Conservation (phyloP, 352 stramenopile species). For the Aphanomyces stellatus region DNA sequence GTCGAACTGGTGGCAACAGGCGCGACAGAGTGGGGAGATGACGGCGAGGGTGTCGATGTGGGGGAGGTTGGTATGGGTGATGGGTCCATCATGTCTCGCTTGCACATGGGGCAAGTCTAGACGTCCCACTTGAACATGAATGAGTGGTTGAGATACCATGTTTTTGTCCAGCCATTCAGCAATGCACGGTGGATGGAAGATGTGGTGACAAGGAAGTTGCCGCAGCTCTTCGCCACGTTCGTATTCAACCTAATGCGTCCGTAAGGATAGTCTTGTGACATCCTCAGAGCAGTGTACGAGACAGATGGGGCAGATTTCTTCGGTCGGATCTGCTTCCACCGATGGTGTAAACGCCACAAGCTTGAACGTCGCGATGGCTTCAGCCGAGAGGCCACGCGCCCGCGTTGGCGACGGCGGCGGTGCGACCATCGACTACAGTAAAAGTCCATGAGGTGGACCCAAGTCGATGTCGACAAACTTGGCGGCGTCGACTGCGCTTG, state of each 20-base stretch:
- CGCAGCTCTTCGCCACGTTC: neutral
- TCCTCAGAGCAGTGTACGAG: neutral
- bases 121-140: too few species aligned
- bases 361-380: conserved; percentile 5
- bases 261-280: neutral
- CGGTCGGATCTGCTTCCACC: neutral
- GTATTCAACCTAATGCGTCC: conserved; percentile 13
- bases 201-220: conserved; percentile 3
- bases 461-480: neutral
- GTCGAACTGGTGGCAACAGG: too few species aligned
- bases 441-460: neutral
- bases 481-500: neutral
- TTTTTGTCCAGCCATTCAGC: conserved; percentile 13
- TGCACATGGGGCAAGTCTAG: conserved; percentile 19
- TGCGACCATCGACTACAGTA: neutral
- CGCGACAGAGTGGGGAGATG: too few species aligned
- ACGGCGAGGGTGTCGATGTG: too few species aligned
- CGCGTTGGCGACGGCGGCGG: neutral
- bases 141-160: too few species aligned
- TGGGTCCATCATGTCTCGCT: neutral
- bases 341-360: neutral
- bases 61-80: neutral
- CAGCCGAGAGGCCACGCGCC: neutral
- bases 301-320: conserved; percentile 18
- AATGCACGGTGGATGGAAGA: conserved; percentile 14